phyloP scores from a whole-genome alignment of 129 eudicot species.

The Escallonia herrerae region DNA sequence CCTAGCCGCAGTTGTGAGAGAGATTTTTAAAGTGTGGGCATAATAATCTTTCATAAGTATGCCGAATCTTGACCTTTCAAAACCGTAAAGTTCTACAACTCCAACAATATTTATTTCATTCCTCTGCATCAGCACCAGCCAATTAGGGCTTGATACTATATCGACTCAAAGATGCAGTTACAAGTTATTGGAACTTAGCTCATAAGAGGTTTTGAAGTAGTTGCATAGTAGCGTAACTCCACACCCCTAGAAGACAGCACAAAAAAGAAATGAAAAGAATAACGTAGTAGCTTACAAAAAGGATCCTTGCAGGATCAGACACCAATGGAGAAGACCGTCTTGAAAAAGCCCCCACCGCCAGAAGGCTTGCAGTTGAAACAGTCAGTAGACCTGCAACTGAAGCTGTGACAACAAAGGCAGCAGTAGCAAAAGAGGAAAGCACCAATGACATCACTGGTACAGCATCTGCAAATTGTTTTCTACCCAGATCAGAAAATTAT shows the following conservation, averaged over 20 bases:
- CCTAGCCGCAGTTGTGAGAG: background rate
- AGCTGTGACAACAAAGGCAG: slow-evolving; percentile 57
- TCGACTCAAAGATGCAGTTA: background rate
- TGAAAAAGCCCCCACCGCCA: slow-evolving; percentile 56
- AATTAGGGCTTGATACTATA: background rate
- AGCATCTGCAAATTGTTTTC: slow-evolving; percentile 41
- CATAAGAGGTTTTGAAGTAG: background rate
- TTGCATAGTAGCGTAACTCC: too few species aligned
- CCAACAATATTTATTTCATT: too few species aligned
- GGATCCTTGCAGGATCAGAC: slow-evolving; percentile 60
- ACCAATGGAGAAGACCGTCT: slow-evolving; percentile 44
- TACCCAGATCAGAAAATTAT: background rate
- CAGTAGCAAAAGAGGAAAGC: slow-evolving; percentile 53
- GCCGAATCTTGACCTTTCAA: too few species aligned
- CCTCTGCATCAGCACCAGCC: background rate
- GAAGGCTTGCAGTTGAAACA: slow-evolving; percentile 68
- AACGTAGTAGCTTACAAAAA: slow-evolving; percentile 54
- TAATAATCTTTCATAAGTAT: too few species aligned
- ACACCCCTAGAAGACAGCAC: too few species aligned
- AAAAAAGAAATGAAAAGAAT: background rate
- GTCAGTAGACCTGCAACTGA: slow-evolving; percentile 68
- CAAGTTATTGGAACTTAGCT: background rate
- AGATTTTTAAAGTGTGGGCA: too few species aligned
- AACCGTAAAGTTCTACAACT: too few species aligned
- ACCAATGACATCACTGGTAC: slow-evolving; percentile 53